Conservation (phyloP, 2,329 filamentous ascomycete species). For the Hyphodiscus sp. region DNA sequence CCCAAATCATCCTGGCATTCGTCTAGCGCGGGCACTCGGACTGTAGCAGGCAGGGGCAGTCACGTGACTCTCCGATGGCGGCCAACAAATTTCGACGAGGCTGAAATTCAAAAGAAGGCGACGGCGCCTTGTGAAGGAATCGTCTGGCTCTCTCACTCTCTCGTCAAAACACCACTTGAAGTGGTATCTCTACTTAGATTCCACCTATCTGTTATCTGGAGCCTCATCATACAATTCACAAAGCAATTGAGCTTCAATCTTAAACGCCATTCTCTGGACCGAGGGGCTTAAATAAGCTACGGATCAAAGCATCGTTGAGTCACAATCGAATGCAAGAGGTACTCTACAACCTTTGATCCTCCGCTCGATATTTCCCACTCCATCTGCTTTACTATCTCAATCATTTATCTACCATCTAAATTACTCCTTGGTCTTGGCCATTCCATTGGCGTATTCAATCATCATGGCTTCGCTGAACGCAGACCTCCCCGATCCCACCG, state of each 20-base stretch:
- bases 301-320: no score
- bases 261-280: no score
- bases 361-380: neutral
- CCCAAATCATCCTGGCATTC: neutral
- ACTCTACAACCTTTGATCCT: neutral
- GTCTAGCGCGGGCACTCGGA: neutral
- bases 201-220: no score
- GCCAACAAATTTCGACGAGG: conserved; percentile 2
- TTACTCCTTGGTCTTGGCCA: neutral
- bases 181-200: no score
- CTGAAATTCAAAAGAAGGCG: neutral
- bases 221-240: no score
- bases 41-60: no score
- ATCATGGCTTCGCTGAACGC: conserved; percentile 14
- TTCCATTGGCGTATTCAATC: neutral
- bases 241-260: no score
- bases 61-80: conserved; percentile 6
- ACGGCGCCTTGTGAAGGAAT: neutral
- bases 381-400: neutral
- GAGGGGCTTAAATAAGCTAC: no score
- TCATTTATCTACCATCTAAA: neutral
- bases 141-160: neutral
- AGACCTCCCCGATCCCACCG: conserved; percentile 47
- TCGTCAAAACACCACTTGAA: neutral
- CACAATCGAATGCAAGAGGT: no score